Base-by-base conservation (phyloP, 2,329 filamentous ascomycete genomes). In the Pseudonectria buxi region DNA sequence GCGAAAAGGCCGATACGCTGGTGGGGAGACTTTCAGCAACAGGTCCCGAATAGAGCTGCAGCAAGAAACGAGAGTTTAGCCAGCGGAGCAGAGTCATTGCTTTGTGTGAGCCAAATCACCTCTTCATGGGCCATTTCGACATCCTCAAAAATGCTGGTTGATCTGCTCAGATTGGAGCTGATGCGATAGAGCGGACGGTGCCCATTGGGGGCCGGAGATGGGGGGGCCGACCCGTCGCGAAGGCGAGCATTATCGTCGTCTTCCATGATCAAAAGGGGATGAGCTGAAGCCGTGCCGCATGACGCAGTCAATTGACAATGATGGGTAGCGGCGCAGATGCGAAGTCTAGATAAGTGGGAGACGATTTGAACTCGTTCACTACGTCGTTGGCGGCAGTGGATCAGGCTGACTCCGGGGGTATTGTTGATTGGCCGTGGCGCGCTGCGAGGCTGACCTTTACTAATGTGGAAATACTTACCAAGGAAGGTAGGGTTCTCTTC, bases 91-190 rank as follows among this genome's bases (percentile, higher is more conserved):
- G n/a, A 28, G 25, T 22, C 29, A 33, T 41, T 27, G 24, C 15
- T 33, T 5, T 12, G 30, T 13, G 14, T 7, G 10, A 32, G 32
- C 26, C 15, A 27, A 33, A 47, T 39, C 52, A 92, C 86, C 76
- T 96, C 90, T 58, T 95, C 86, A 33, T 94, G 87, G 14, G 92
- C 90, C 92, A 98, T 96, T 59, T 95, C 90, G n/a, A 96, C 89
- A 61, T 95, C 87, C 48, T 87, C 87, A 50, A 95, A 82, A 49
- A 95, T 81, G 62, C 86, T 94, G n/a, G n/a, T n/a, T 25, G 81
- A 71, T 61, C 73, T 78, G 64, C 83, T 87, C 51, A 79, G 70
- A 53, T 86, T 86, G 33, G 81, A 83, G 46, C 71, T 71, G 36
- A 82, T 69, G 35, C 81, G 70, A 60, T 86, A 86, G 43, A 85